These are phyloP conservation scores for Tribonema minus DNA, from an alignment of 108 stramenopile species.

Conservation along the genomic window DNA sequence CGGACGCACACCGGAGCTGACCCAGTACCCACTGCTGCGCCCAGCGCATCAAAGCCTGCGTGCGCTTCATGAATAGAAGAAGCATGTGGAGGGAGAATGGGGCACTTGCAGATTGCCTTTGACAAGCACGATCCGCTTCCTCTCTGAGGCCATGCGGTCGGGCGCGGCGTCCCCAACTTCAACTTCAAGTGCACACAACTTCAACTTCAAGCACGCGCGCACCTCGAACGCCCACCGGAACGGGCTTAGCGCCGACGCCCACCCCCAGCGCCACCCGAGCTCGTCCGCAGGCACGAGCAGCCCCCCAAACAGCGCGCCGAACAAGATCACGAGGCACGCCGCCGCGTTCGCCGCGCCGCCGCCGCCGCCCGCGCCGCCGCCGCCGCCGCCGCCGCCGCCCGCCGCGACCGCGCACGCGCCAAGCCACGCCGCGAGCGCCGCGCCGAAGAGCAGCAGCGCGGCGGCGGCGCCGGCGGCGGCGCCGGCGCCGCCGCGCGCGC, in stretches of 20 bases:
- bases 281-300: slow-evolving; percentile 4
- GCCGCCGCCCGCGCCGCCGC: slow-evolving; percentile 9
- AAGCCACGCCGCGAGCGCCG: slow-evolving; percentile 1
- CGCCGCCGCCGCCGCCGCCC: not conserved
- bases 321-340: slow-evolving; percentile 17
- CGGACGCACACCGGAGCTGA: no score
- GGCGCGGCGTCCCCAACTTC: no score
- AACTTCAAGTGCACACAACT: no score
- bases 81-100: no score
- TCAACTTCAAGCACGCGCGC: no score
- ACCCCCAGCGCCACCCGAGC: not conserved
- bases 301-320: slow-evolving; percentile 18
- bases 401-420: not conserved
- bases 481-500: slow-evolving; percentile 6
- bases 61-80: no score
- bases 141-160: no score
- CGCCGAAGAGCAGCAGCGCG: slow-evolving; percentile 2
- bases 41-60: no score
- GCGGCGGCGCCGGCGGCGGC: not conserved
- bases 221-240: not conserved
- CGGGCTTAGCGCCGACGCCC: not conserved
- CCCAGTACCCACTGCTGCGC: no score
- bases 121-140: no score
- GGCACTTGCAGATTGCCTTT: no score
- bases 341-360: no score